Percentiles rank a stretch among this genome's conserved stretches.
Conservation (phyloP, 768 basidiomycete genomes). For the Phlebiopsis flavidoalba region DNA sequence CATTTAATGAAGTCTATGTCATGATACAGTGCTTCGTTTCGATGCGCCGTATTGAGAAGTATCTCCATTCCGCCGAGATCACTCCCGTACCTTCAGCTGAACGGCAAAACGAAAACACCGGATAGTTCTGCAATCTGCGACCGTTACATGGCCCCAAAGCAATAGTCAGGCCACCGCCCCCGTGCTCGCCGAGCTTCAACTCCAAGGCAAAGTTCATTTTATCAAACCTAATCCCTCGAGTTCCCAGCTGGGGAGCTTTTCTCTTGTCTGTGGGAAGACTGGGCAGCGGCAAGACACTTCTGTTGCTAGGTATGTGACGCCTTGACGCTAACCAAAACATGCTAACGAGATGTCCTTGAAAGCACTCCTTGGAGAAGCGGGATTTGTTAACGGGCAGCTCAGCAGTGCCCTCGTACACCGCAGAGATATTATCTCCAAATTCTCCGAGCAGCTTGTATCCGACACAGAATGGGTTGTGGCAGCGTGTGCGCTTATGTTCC, state of each 20-base stretch:
- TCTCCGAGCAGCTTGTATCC: slow-evolving; percentile 35
- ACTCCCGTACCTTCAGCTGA: slow-evolving; percentile 51
- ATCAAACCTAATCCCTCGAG: slow-evolving; percentile 63
- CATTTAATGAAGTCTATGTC: neutral
- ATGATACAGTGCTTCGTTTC: slow-evolving; percentile 65
- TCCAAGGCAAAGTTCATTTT: slow-evolving; percentile 75
- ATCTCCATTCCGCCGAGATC: slow-evolving; percentile 73
- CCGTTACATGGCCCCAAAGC: slow-evolving; percentile 87
- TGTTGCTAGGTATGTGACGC: slow-evolving; percentile 51
- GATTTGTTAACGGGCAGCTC: slow-evolving; percentile 75
- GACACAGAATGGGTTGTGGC: slow-evolving; percentile 71
- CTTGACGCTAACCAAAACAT: slow-evolving; percentile 1
- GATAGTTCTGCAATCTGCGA: slow-evolving; percentile 79
- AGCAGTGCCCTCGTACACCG: slow-evolving; percentile 79
- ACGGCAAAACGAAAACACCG: slow-evolving; percentile 35
- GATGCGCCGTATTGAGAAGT: slow-evolving; percentile 87
- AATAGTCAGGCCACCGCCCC: slow-evolving; percentile 42
- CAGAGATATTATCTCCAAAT: slow-evolving; percentile 70
- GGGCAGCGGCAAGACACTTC: slow-evolving; percentile 83
- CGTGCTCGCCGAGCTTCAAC: slow-evolving; percentile 62
- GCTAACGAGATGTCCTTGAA: neutral
- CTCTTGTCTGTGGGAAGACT: slow-evolving; percentile 86
- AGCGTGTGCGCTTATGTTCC: slow-evolving; percentile 88
- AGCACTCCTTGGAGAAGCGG: slow-evolving; percentile 85
- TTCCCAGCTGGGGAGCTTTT: slow-evolving; percentile 79